Conservation (phyloP, 306 rosid species). For the Purshia tridentata region DNA sequence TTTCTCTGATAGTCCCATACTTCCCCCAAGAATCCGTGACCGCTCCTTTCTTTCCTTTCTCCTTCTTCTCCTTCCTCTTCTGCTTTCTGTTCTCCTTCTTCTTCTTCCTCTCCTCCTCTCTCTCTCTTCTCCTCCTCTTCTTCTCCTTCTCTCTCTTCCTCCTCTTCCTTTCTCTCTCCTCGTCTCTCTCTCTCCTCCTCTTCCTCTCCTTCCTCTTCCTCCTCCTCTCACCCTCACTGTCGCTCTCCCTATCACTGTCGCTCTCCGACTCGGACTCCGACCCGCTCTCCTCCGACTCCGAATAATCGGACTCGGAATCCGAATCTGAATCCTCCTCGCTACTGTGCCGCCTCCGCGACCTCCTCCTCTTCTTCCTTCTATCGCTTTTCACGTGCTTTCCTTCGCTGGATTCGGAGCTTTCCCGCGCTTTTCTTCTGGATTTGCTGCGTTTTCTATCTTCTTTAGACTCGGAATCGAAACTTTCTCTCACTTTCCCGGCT, state of each 20-base stretch:
- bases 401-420: constrained; percentile 45
- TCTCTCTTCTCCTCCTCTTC: constrained; percentile 35
- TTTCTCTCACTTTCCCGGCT: constrained; percentile 34
- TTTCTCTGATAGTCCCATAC: constrained; percentile 81
- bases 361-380: constrained; percentile 49
- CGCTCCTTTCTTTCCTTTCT: constrained; percentile 81
- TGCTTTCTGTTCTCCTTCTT: constrained; percentile 43
- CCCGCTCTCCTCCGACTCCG: constrained; percentile 39
- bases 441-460: constrained; percentile 32
- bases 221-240: constrained; percentile 49
- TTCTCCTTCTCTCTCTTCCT: constrained; percentile 33
- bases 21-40: constrained; percentile 91
- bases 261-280: constrained; percentile 45
- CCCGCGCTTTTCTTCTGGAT: constrained; percentile 51
- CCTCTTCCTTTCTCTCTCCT: constrained; percentile 29
- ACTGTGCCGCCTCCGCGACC: constrained; percentile 49
- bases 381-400: constrained; percentile 25
- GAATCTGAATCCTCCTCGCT: constrained; percentile 46
- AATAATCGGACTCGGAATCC: constrained; percentile 28
- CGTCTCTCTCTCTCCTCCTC: constrained; percentile 23
- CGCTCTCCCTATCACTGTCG: constrained; percentile 35
- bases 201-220: constrained; percentile 28
- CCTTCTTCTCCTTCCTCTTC: constrained; percentile 60
- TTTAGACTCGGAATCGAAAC: constrained; percentile 28
- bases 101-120: constrained; percentile 32